Evolutionary conservation across 352 stramenopile genomes (phyloP), one percentile per base, ranked within the genome.

Genomic region (Globisporangium spiculum): DNA sequence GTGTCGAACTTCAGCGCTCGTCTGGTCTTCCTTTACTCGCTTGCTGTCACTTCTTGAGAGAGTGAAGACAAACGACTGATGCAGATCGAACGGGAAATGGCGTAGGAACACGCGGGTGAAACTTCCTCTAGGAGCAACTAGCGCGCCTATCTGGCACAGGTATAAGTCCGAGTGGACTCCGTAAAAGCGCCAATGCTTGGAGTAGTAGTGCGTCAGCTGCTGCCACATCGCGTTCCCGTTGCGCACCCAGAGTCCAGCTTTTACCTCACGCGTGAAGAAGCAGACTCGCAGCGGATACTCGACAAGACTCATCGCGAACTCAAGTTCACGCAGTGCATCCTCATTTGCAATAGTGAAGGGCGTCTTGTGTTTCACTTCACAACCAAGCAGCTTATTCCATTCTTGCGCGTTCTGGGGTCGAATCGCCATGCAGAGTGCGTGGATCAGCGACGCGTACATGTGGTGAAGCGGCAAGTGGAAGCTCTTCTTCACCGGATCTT

Each of bases 181-280:
- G 58, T 81, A 89, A 64, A 82, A 92, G 12, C 87, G 78, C 87
- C 87, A 94, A 55, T 94, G 84, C 64, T 90, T 91, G 9, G 84
- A 89, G 70, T 90, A 82, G 59, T 93, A 94, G 63, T 94, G 87
- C 24, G 84, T 79, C 27, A 94, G 71, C 58, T 94, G 87, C 57
- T 93, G 84, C 69, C 84, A 79, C 87, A 94, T 94, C 16, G 84
- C 82, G 44, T 84, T 89, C 4, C 87, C 87, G 67, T 93, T 94
- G 64, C 84, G 79, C 1, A 92, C 77, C 87, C 87, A 94, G 27
- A 91, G 64, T 1, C 86, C 81, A n/a, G 75, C 73, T 67, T 93
- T 91, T 63, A 94, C 89, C 34, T 91, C 81, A 22, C 85, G 72
- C 18, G 80, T 79, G 67, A 93, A 91, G 2, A 87, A 68, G 26